These are phyloP conservation scores for Panellus pusillus DNA, from an alignment of 768 basidiomycete genomes.

Conservation along the genomic window DNA sequence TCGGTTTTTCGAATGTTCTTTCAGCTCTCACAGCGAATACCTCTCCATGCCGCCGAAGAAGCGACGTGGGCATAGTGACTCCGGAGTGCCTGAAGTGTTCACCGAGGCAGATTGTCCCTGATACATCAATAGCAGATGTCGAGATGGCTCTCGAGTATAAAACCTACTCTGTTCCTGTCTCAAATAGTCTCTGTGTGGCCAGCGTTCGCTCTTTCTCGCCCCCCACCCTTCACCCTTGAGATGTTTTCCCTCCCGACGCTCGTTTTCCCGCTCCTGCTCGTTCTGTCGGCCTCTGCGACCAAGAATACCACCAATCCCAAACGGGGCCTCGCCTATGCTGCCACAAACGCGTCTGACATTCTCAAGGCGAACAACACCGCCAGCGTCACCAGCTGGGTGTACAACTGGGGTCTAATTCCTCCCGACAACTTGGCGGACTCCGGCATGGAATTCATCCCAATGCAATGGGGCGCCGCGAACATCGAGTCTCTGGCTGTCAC, in stretches of 20 bases:
- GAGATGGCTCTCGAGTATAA: conserved; percentile 3
- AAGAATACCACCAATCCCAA: conserved; percentile 24
- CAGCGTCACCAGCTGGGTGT: conserved; percentile 49
- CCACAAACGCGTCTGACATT: conserved; percentile 38
- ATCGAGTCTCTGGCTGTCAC: conserved; percentile 39
- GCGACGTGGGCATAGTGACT: conserved; percentile 1
- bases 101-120: conserved; percentile 18
- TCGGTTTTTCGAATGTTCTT: background rate
- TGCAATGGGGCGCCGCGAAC: conserved; percentile 51
- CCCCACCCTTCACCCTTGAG: conserved; percentile 11
- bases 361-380: conserved; percentile 45
- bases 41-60: background rate
- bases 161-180: conserved; percentile 4
- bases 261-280: conserved; percentile 17
- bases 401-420: conserved; percentile 51
- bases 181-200: conserved; percentile 9
- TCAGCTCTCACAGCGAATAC: background rate
- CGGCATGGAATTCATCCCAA: conserved; percentile 48
- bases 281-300: conserved; percentile 26
- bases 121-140: conserved; percentile 13
- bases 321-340: conserved; percentile 47
- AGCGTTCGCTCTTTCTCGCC: background rate
- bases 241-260: conserved; percentile 27
- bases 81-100: conserved; percentile 11
- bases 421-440: conserved; percentile 44